Evolutionary conservation across 1,139 yeast genomes (phyloP).

Genomic region (Hanseniaspora sp.): DNA sequence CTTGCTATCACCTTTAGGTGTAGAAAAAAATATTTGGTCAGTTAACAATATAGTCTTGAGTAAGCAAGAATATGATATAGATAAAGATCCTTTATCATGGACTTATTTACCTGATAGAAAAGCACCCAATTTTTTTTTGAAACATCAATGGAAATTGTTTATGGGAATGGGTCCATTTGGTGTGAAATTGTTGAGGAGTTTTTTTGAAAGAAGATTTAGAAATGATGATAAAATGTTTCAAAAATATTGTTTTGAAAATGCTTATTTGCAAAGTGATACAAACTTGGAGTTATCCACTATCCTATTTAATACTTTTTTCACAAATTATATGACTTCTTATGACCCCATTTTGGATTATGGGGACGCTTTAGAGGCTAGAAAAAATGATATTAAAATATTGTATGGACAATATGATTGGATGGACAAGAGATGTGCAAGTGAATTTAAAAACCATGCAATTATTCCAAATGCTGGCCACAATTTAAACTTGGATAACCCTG

Average conservation of each 20-base stretch:
- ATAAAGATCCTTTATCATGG: conserved; percentile 23
- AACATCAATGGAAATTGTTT: conserved; percentile 36
- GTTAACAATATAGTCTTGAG: conserved; percentile 35
- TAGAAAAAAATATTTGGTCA: conserved; percentile 61
- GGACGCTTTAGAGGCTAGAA: conserved; percentile 28
- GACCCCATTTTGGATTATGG: conserved; percentile 65
- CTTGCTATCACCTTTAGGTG: conserved; percentile 82
- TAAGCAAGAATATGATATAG: conserved; percentile 18
- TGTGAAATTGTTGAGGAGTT: conserved; percentile 38
- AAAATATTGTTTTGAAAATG: conserved; percentile 23
- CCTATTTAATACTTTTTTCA: conserved; percentile 45
- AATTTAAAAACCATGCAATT: conserved; percentile 36
- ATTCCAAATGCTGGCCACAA: conserved; percentile 64
- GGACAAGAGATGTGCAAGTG: conserved; percentile 60
- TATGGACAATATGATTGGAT: conserved; percentile 84
- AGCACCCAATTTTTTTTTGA: conserved; percentile 26
- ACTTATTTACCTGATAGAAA: conserved; percentile 22
- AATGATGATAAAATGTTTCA: conserved; percentile 27
- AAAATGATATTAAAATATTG: conserved; percentile 44
- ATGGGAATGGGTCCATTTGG: conserved; percentile 50
- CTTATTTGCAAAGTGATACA: conserved; percentile 23
- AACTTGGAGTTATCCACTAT: conserved; percentile 31
- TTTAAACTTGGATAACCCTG: conserved; percentile 61
- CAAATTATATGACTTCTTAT: conserved; percentile 44
- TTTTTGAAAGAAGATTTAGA: conserved; percentile 52